phyloP scores from a whole-genome alignment of 1,284 basidiomycete genomes.

The Ceratobasidium sp. region DNA sequence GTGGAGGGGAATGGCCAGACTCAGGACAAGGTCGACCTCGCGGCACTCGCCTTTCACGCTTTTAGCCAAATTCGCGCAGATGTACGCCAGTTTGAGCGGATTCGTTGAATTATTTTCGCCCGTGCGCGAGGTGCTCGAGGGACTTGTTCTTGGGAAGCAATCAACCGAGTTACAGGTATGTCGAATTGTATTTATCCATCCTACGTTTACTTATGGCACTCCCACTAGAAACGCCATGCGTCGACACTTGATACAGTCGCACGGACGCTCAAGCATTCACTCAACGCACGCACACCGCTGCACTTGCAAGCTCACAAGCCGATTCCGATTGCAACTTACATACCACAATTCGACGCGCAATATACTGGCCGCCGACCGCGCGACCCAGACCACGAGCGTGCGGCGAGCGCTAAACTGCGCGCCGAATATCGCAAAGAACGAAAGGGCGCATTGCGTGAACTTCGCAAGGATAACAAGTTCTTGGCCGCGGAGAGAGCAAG shows the following conservation, averaged over 20 bases:
- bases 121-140: constrained; percentile 63
- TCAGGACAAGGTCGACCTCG: constrained; percentile 70
- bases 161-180: constrained; percentile 64
- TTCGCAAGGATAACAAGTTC: constrained; percentile 95
- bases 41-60: constrained; percentile 69
- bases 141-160: constrained; percentile 59
- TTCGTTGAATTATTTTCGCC: constrained; percentile 87
- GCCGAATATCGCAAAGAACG: constrained; percentile 93
- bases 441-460: constrained; percentile 96
- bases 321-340: constrained; percentile 90
- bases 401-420: constrained; percentile 85
- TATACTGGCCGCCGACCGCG: constrained; percentile 82
- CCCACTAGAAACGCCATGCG: constrained; percentile 55
- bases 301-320: constrained; percentile 93
- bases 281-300: constrained; percentile 77
- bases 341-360: constrained; percentile 91
- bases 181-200: constrained; percentile 38
- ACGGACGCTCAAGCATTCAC: constrained; percentile 76
- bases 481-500: constrained; percentile 86
- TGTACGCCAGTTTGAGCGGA: constrained; percentile 78
- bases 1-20: constrained; percentile 52
- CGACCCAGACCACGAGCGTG: constrained; percentile 93
- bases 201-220: background rate
- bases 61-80: constrained; percentile 68
- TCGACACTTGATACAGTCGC: constrained; percentile 56